These are phyloP conservation scores for Leptodermis oblonga DNA, from an alignment of 257 asterid genomes.

Conservation along the genomic window DNA sequence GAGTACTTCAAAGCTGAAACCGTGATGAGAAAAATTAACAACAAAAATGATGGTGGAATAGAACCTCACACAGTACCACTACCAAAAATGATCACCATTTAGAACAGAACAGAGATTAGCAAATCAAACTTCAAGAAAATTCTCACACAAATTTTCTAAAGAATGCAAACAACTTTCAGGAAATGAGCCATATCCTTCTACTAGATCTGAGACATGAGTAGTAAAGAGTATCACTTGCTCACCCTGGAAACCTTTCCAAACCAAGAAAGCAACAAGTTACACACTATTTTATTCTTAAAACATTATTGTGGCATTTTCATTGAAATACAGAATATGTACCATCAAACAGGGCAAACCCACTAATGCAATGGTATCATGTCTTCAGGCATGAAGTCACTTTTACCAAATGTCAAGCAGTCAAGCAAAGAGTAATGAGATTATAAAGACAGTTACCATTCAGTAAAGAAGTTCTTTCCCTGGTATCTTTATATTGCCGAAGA, in stretches of 20 bases:
- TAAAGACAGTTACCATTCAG: constrained; percentile 59
- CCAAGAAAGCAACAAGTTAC: too few species aligned
- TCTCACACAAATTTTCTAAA: neutral
- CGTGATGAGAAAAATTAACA: neutral
- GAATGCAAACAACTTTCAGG: neutral
- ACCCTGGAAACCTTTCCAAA: too few species aligned
- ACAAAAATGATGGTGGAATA: neutral
- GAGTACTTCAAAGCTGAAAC: constrained; percentile 91
- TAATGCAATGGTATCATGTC: neutral
- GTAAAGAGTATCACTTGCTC: neutral
- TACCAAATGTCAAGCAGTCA: neutral
- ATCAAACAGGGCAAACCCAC: neutral
- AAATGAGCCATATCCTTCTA: too few species aligned
- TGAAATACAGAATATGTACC: neutral
- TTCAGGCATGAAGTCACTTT: neutral
- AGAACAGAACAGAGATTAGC: neutral
- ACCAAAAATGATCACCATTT: neutral
- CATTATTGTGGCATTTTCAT: neutral
- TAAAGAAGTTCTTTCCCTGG: constrained; percentile 75
- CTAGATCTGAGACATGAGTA: neutral
- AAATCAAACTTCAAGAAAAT: neutral
- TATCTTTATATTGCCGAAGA: constrained; percentile 91
- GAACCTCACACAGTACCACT: neutral
- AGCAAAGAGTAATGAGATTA: constrained; percentile 4
- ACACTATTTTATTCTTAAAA: neutral